These are phyloP conservation scores for Coniella vitis DNA, from an alignment of 2,329 filamentous ascomycete species.

Conservation along the genomic window DNA sequence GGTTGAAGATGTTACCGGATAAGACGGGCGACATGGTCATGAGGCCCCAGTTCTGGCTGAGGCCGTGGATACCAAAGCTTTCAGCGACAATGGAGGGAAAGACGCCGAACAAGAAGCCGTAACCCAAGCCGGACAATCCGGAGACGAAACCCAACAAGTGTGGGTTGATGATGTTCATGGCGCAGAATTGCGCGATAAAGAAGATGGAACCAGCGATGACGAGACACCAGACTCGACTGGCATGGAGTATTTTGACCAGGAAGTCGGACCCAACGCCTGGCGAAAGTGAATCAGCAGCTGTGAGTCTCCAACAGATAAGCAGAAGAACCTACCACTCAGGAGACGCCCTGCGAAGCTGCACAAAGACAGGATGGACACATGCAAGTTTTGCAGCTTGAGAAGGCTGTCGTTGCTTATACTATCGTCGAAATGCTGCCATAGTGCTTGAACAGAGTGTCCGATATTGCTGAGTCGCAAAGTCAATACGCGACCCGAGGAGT, in stretches of 20 bases:
- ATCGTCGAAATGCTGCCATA: constrained; percentile 82
- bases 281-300: constrained; percentile 14
- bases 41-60: constrained; percentile 93
- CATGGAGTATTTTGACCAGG: constrained; percentile 71
- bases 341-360: constrained; percentile 81
- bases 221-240: constrained; percentile 87
- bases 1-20: constrained; percentile 85
- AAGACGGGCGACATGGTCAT: constrained; percentile 87
- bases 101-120: constrained; percentile 90
- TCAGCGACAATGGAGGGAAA: constrained; percentile 87
- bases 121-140: constrained; percentile 76
- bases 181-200: constrained; percentile 69
- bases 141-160: constrained; percentile 72
- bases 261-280: constrained; percentile 83
- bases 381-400: constrained; percentile 74
- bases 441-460: constrained; percentile 77
- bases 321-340: constrained; percentile 58
- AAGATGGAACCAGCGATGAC: constrained; percentile 73
- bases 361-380: constrained; percentile 89
- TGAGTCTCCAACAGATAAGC: not conserved
- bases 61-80: constrained; percentile 79
- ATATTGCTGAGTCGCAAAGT: constrained; percentile 62
- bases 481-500: no score
- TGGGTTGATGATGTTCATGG: constrained; percentile 69
- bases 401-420: constrained; percentile 68